These are phyloP conservation scores for Candida fluviatilis DNA, from an alignment of 805 yeast genomes.

Conservation along the genomic window DNA sequence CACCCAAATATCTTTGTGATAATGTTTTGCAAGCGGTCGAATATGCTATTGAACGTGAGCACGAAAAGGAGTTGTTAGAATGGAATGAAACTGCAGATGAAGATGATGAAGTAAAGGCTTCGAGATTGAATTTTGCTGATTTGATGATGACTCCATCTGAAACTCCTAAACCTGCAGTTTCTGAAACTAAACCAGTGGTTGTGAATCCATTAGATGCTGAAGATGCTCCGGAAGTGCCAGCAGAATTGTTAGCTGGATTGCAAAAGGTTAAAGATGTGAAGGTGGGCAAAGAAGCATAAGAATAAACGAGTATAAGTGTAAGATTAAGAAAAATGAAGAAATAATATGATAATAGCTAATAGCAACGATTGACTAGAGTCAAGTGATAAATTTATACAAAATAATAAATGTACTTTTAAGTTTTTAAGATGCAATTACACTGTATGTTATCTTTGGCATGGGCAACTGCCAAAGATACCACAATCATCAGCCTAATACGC, in stretches of 20 bases:
- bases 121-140: slow-evolving; percentile 41
- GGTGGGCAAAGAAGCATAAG: neutral
- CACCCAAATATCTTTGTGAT: slow-evolving; percentile 69
- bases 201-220: slow-evolving; percentile 3
- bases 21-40: slow-evolving; percentile 79
- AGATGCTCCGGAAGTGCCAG: slow-evolving; percentile 3
- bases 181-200: neutral
- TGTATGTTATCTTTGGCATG: too few relatives aligned
- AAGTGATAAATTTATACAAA: too few relatives aligned
- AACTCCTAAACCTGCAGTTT: slow-evolving; percentile 4
- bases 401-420: too few relatives aligned
- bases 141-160: slow-evolving; percentile 44
- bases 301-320: too few relatives aligned
- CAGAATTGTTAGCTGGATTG: slow-evolving; percentile 3
- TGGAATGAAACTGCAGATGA: slow-evolving; percentile 57
- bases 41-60: slow-evolving; percentile 81
- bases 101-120: slow-evolving; percentile 22
- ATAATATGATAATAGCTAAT: too few relatives aligned
- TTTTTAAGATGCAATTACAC: too few relatives aligned
- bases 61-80: slow-evolving; percentile 62
- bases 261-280: slow-evolving; percentile 1
- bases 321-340: too few relatives aligned
- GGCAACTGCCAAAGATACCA: too few relatives aligned
- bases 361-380: too few relatives aligned
- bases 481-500: too few relatives aligned